Evolutionary conservation across 768 basidiomycete genomes (phyloP), one percentile per base, ranked within the genome.

Genomic region (Coprinopsis strossmayeri): DNA sequence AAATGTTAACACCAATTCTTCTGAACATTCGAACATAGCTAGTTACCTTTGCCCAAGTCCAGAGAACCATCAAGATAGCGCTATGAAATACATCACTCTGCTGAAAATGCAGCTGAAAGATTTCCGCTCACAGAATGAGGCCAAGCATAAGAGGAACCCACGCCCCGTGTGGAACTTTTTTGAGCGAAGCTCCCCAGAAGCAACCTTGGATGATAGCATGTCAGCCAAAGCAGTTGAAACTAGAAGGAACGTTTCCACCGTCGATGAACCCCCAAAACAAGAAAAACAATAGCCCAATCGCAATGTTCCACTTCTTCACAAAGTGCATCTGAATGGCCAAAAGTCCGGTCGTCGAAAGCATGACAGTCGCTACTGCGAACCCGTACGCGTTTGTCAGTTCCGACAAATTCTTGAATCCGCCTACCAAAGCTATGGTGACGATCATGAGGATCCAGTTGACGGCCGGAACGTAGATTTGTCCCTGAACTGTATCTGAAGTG

Each of bases 121-220:
- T 55, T 10, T 18, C 18, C 15, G n/a, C 73, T 53, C 46, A 75
- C 73, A 84, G 59, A 12, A 80, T 57, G 1, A 62, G 18, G 3
- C 81, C 83, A 34, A 84, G 70, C 57, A 73, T 69, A 10, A 86
- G 68, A 1, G 84, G 79, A 7, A 84, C 81, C 80, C 82, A 86
- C 1, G 81, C 84, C 15, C 84, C 82, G 18, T 70, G 62, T 0
- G 82, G 81, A 3, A 84, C 69, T 59, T 84, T 82, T 57, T 71
- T 77, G 50, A 83, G 57, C 0, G 79, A 62, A 0, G 82, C 78
- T 21, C 81, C 82, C 77, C 79, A 84, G 65, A 86, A 86, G 13
- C 82, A 64, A 53, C 49, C 68, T 69, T 34, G 17, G 42, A 18
- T 34, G n/a, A 28, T 11, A 45, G 13, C 12, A 9, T 21, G 20